Conservation (phyloP, 1,139 yeast genomes). For the Candida labiduridarum region DNA sequence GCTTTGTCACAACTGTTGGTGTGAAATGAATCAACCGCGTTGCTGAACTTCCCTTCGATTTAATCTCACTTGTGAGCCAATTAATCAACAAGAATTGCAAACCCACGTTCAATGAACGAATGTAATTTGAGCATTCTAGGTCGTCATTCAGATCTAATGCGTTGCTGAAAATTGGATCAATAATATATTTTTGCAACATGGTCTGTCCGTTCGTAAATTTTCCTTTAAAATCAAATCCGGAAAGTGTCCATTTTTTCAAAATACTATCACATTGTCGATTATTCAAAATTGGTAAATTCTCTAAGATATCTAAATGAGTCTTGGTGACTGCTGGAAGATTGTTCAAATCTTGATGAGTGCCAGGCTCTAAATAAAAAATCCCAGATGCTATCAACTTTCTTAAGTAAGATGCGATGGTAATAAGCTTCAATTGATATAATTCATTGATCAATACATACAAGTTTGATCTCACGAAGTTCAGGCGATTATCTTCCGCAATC, state of each 20-base stretch:
- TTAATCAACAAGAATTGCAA: slow-evolving; percentile 45
- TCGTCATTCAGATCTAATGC: slow-evolving; percentile 7
- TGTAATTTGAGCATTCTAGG: slow-evolving; percentile 9
- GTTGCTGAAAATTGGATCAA: slow-evolving; percentile 23
- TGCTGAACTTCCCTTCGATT: slow-evolving; percentile 30
- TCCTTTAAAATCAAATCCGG: slow-evolving; percentile 35
- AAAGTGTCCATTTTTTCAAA: slow-evolving; percentile 40
- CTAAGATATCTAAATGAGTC: slow-evolving; percentile 52
- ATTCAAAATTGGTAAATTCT: slow-evolving; percentile 55
- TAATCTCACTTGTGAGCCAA: slow-evolving; percentile 45
- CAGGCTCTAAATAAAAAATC: slow-evolving; percentile 55
- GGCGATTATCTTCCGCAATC: slow-evolving; percentile 35
- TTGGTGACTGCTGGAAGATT: slow-evolving; percentile 27
- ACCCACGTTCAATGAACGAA: slow-evolving; percentile 32
- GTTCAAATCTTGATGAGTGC: slow-evolving; percentile 19
- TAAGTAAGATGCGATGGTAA: slow-evolving; percentile 68
- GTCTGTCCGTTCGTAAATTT: slow-evolving; percentile 33
- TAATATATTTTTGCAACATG: slow-evolving; percentile 25
- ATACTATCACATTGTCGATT: slow-evolving; percentile 56
- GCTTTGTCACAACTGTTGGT: slow-evolving; percentile 31
- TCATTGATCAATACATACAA: slow-evolving; percentile 59
- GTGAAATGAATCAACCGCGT: slow-evolving; percentile 42
- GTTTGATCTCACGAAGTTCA: slow-evolving; percentile 25
- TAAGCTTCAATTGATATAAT: slow-evolving; percentile 51
- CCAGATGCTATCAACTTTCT: slow-evolving; percentile 85